Evolutionary conservation across 352 stramenopile species (phyloP).

Genomic region (Phytophthora agathidicida): DNA sequence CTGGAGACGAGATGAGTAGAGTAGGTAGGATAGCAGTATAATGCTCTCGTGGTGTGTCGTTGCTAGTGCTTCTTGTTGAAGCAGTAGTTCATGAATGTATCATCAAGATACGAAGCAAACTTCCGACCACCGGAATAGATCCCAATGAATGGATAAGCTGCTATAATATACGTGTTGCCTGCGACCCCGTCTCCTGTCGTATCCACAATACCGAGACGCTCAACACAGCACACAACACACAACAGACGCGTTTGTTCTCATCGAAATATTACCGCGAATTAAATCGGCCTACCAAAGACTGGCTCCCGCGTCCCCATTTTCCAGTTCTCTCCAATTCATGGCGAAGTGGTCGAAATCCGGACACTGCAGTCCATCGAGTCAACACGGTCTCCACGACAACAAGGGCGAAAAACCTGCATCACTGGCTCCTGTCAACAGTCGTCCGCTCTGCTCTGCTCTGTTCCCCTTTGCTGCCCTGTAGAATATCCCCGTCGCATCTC

Average conservation of each 20-base stretch:
- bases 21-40: slow-evolving; percentile 21
- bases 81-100: background rate
- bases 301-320: slow-evolving; percentile 24
- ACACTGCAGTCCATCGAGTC: slow-evolving; percentile 22
- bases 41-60: slow-evolving; percentile 8
- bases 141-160: background rate
- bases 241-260: slow-evolving; percentile 41
- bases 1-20: slow-evolving; percentile 25
- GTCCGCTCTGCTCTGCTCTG: slow-evolving; percentile 12
- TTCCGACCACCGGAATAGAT: background rate
- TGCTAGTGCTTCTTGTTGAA: background rate
- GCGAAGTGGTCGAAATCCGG: slow-evolving; percentile 23
- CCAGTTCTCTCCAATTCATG: slow-evolving; percentile 21
- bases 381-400: slow-evolving; percentile 12
- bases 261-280: slow-evolving; percentile 71
- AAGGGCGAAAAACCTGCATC: slow-evolving; percentile 14
- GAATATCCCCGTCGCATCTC: slow-evolving; percentile 4
- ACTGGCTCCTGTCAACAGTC: slow-evolving; percentile 17
- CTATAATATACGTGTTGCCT: background rate
- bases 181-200: background rate
- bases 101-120: slow-evolving; percentile 5
- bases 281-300: slow-evolving; percentile 43
- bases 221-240: slow-evolving; percentile 12
- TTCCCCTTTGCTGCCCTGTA: slow-evolving; percentile 10
- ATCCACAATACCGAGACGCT: background rate